Percentiles rank a stretch among this genome's conserved stretches.
Evolutionary conservation across 768 basidiomycete genomes (phyloP).

Genomic region (Piloderma croceum): DNA sequence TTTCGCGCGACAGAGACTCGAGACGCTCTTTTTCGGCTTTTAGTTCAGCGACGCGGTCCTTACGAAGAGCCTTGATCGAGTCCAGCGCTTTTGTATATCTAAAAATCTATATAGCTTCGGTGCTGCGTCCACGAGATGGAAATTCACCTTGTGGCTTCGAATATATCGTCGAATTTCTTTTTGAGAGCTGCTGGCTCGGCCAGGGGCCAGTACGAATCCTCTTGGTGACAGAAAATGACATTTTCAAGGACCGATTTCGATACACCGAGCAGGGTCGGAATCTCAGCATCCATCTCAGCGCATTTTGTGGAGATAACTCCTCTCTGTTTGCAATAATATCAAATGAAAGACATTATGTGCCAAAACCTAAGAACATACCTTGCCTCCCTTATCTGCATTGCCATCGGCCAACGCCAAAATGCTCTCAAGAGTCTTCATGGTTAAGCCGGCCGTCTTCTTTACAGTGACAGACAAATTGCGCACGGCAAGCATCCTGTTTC

Average conservation of each 20-base stretch:
- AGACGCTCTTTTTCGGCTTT: slow-evolving; percentile 91
- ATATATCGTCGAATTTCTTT: slow-evolving; percentile 99
- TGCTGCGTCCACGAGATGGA: not conserved
- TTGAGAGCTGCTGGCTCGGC: slow-evolving; percentile 86
- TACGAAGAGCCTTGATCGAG: slow-evolving; percentile 82
- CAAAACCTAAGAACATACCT: slow-evolving; percentile 44
- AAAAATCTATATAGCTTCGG: not conserved
- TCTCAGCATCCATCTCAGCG: slow-evolving; percentile 92
- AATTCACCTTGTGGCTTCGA: slow-evolving; percentile 88
- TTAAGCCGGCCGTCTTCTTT: slow-evolving; percentile 83
- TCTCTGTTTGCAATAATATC: slow-evolving; percentile 42
- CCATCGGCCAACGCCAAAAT: slow-evolving; percentile 71
- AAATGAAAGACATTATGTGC: not conserved
- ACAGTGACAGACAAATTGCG: slow-evolving; percentile 88
- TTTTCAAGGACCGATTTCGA: slow-evolving; percentile 98
- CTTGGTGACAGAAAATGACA: slow-evolving; percentile 99
- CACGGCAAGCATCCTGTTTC: slow-evolving; percentile 83
- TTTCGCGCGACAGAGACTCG: slow-evolving; percentile 71
- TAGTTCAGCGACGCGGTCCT: slow-evolving; percentile 84
- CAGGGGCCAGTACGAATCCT: slow-evolving; percentile 97
- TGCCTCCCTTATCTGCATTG: slow-evolving; percentile 62
- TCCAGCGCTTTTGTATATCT: slow-evolving; percentile 98
- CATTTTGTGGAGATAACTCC: slow-evolving; percentile 94
- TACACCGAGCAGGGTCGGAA: slow-evolving; percentile 89
- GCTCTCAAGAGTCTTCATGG: slow-evolving; percentile 97